phyloP scores from a whole-genome alignment of 1,284 basidiomycete genomes.

The Trichosporon sp. region DNA sequence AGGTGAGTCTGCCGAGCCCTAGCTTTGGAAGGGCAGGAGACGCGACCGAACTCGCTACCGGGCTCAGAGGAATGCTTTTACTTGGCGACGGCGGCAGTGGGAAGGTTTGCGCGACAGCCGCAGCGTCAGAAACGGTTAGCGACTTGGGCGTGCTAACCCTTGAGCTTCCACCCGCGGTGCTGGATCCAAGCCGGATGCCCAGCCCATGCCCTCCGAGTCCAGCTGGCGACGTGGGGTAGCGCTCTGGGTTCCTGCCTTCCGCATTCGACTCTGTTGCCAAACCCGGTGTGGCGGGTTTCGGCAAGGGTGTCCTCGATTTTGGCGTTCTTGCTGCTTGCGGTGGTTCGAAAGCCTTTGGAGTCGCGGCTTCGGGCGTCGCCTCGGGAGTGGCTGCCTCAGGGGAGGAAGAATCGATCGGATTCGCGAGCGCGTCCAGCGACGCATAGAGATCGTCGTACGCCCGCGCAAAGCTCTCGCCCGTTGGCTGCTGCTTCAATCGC shows the following conservation, averaged over 20 bases:
- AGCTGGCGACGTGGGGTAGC: slow-evolving; percentile 1
- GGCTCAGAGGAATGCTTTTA: slow-evolving; percentile 29
- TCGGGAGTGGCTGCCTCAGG: neutral
- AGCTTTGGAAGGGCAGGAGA: neutral
- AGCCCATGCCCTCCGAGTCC: neutral
- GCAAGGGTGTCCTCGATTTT: neutral
- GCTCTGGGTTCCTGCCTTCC: neutral
- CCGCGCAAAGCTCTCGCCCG: slow-evolving; percentile 23
- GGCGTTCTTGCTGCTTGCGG: neutral
- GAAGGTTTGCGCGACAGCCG: slow-evolving; percentile 19
- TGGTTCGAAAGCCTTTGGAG: neutral
- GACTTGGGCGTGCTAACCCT: neutral
- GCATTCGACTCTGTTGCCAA: neutral
- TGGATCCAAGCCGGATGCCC: neutral
- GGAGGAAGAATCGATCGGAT: slow-evolving; percentile 16
- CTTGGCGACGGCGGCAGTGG: slow-evolving; percentile 27
- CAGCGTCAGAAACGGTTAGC: neutral
- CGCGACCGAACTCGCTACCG: neutral
- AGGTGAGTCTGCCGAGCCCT: neutral
- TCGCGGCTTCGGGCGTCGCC: neutral
- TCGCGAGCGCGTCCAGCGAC: slow-evolving; percentile 47
- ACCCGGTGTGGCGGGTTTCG: no score
- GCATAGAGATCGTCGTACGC: slow-evolving; percentile 49
- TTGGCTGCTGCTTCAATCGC: slow-evolving; percentile 22
- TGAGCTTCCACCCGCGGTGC: neutral